Conservation (phyloP, 179 eudicot genomes). For the Beta corolliflora region DNA sequence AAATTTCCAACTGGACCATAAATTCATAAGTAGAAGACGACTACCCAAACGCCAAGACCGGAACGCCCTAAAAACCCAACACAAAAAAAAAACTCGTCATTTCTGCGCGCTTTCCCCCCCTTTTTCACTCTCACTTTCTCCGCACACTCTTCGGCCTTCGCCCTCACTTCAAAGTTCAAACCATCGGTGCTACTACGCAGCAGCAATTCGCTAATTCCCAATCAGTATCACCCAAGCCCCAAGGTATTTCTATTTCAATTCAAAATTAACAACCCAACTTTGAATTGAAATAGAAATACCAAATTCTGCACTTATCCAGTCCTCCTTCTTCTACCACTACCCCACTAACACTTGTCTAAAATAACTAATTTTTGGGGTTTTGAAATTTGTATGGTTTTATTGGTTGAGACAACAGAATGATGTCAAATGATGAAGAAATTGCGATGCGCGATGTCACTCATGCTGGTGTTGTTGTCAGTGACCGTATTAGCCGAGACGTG, state of each 20-base stretch:
- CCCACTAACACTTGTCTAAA: no score
- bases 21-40: no score
- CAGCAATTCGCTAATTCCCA: neutral
- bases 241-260: neutral
- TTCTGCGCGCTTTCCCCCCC: neutral
- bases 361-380: neutral
- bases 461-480: constrained; percentile 77
- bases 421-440: constrained; percentile 64
- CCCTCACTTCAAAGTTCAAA: neutral
- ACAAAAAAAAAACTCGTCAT: neutral
- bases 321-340: no score
- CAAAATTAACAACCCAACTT: no score
- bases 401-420: constrained; percentile 1
- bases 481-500: constrained; percentile 70
- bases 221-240: neutral
- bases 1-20: no score
- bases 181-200: neutral
- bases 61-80: neutral
- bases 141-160: neutral
- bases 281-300: no score
- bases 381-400: neutral
- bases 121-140: neutral
- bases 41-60: no score
- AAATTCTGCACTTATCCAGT: no score
- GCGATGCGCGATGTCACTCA: constrained; percentile 79